Percentiles rank a stretch among this genome's conserved stretches.
Evolutionary conservation across 1,284 basidiomycete species (phyloP).

Genomic region (Coriolopsis trogii): DNA sequence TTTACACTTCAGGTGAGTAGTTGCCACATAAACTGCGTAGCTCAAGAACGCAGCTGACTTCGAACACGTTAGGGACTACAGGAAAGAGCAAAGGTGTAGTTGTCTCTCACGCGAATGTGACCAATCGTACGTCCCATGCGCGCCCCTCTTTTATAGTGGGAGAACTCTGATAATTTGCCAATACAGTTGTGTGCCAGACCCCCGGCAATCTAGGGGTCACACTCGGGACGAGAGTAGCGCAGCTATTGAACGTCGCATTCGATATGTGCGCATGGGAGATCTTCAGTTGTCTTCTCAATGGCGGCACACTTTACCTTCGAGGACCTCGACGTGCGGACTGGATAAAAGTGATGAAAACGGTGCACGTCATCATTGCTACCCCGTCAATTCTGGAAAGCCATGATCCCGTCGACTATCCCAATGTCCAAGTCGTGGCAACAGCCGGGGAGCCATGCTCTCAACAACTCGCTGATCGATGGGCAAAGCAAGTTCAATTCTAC

Average conservation of each 20-base stretch:
- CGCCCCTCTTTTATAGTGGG: neutral
- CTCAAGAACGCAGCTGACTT: neutral
- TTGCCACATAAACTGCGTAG: neutral
- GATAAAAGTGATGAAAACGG: constrained; percentile 50
- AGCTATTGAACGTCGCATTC: constrained; percentile 57
- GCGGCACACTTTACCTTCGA: constrained; percentile 51
- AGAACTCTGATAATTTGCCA: neutral
- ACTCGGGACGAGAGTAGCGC: constrained; percentile 50
- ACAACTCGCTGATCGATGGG: constrained; percentile 53
- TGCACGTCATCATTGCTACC: constrained; percentile 55
- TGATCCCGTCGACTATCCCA: constrained; percentile 51
- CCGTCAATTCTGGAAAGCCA: constrained; percentile 57
- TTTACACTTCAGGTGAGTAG: constrained; percentile 53
- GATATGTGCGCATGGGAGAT: constrained; percentile 65
- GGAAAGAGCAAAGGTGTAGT: constrained; percentile 52
- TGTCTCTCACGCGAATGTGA: constrained; percentile 52
- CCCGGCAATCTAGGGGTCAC: constrained; percentile 55
- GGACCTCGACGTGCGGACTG: constrained; percentile 53
- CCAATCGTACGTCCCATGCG: constrained; percentile 44
- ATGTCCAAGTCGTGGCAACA: constrained; percentile 51
- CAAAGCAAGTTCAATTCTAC: constrained; percentile 37
- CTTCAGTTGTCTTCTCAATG: constrained; percentile 52
- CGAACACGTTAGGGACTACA: constrained; percentile 42
- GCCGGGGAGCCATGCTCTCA: constrained; percentile 59
- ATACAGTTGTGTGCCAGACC: constrained; percentile 48